Conservation (phyloP, 345 rosid genomes). For the Trapa bicornis region DNA sequence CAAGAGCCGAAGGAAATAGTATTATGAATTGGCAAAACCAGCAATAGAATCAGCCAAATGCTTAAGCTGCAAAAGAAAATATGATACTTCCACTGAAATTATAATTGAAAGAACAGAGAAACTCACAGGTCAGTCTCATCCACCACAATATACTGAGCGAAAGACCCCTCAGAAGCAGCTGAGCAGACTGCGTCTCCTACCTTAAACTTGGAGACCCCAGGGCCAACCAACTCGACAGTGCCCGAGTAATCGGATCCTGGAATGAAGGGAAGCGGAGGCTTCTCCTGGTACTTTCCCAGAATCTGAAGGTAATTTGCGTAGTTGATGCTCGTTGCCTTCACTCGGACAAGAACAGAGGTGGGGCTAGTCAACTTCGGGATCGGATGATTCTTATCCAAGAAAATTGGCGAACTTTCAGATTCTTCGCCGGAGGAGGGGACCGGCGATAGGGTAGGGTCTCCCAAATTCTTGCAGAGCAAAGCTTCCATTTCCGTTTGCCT, state of each 20-base stretch:
- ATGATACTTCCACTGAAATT: neutral
- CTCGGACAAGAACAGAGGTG: conserved; percentile 58
- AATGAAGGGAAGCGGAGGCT: conserved; percentile 66
- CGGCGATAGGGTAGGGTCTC: conserved; percentile 44
- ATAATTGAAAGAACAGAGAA: neutral
- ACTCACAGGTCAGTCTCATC: conserved; percentile 55
- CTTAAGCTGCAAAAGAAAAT: neutral
- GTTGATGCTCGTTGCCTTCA: conserved; percentile 91
- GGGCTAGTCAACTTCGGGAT: conserved; percentile 49
- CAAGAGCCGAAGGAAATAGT: neutral
- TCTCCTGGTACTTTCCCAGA: conserved; percentile 80
- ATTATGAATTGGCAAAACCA: neutral
- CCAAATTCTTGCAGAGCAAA: conserved; percentile 55
- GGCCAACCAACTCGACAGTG: conserved; percentile 47
- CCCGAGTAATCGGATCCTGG: conserved; percentile 96
- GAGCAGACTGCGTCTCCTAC: conserved; percentile 81
- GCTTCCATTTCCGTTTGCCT: conserved; percentile 51
- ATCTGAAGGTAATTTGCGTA: conserved; percentile 89
- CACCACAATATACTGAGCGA: conserved; percentile 70
- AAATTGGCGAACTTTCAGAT: conserved; percentile 34
- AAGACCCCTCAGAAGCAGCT: conserved; percentile 51
- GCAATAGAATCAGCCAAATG: neutral
- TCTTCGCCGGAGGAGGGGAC: conserved; percentile 12
- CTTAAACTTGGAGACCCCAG: conserved; percentile 46
- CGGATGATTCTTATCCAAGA: conserved; percentile 28